Evolutionary conservation across 2,329 filamentous ascomycete genomes (phyloP).

Genomic region (Penicillium palitans): DNA sequence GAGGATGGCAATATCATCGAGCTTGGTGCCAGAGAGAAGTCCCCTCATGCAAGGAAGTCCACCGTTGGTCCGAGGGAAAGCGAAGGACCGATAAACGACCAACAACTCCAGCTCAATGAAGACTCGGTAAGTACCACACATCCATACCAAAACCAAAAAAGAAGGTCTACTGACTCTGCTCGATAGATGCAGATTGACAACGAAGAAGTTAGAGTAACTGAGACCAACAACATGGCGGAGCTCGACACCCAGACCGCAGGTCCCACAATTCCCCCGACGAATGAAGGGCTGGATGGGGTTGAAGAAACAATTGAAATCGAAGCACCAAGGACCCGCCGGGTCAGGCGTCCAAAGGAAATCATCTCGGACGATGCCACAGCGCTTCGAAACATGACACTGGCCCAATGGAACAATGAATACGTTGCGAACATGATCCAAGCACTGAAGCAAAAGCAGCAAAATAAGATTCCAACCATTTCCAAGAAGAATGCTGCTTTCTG

Average conservation of each 20-base stretch:
- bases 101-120: not conserved
- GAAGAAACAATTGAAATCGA: not conserved
- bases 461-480: slow-evolving; percentile 48
- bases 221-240: not conserved
- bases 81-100: not conserved
- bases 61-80: not conserved
- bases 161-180: not conserved
- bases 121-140: slow-evolving; percentile 8
- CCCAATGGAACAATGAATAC: slow-evolving; percentile 61
- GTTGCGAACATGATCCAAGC: slow-evolving; percentile 59
- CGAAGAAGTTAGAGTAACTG: not conserved
- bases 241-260: not conserved
- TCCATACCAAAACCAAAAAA: not conserved
- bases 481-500: slow-evolving; percentile 65
- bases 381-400: slow-evolving; percentile 58
- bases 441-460: slow-evolving; percentile 45
- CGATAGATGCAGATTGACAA: slow-evolving; percentile 5
- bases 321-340: slow-evolving; percentile 3
- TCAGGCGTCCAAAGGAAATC: slow-evolving; percentile 39
- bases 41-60: slow-evolving; percentile 11
- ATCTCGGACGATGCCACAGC: slow-evolving; percentile 52
- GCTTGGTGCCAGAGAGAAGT: slow-evolving; percentile 27
- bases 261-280: not conserved
- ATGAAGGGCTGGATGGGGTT: not conserved
- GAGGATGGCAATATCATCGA: slow-evolving; percentile 61